Base-by-base conservation (phyloP, 169 alveolate species). In the Cryptosporidium meleagridis region DNA sequence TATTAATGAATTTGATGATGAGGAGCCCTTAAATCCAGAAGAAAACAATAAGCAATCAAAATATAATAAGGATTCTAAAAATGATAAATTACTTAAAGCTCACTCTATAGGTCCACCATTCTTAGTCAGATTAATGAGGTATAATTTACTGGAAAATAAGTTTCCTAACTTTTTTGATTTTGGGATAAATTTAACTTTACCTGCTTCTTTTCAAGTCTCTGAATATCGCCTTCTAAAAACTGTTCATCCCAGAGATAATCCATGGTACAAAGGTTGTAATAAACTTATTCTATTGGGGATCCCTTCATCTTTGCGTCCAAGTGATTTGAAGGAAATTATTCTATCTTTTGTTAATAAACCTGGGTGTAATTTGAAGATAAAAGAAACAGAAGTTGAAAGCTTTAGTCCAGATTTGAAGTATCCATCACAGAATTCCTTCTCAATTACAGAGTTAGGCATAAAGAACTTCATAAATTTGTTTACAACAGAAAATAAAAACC, bases 211-310 rank as follows among this genome's bases (percentile, higher is more conserved):
- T 80, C 53, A 39, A 26, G 68, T 80, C 23, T 59, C 52, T 23
- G 75, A 62, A 23, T 62, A 61, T 35, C 55, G 89, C 7, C 21
- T 80, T 4, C 26, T 48, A 7, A 26, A 65, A 2, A 29, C 69
- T 10, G 58, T 80, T 9, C 72, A 67, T 33, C 89, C 89, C 16
- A 61, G 65, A 23, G 89, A 80, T 29, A 80, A 80, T 39, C 89
- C 89, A 23, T 80, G 89, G 89, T 80, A 80, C 70, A 62, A 59
- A 18, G 89, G 89, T 21, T 80, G 89, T 23, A 80, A 10, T 7
- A 80, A 23, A 7, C 65, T 80, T 6, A 59, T 80, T 26, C 33
- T 80, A 21, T 23, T 62, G 31, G 89, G 89, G 16, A 26, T 80
- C 4, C 89, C 89, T 18, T 62, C 89, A 31, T 80, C 21, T 44